Evolutionary conservation across 495 filamentous ascomycete species (phyloP).

Genomic region (Ramalina intermedia): DNA sequence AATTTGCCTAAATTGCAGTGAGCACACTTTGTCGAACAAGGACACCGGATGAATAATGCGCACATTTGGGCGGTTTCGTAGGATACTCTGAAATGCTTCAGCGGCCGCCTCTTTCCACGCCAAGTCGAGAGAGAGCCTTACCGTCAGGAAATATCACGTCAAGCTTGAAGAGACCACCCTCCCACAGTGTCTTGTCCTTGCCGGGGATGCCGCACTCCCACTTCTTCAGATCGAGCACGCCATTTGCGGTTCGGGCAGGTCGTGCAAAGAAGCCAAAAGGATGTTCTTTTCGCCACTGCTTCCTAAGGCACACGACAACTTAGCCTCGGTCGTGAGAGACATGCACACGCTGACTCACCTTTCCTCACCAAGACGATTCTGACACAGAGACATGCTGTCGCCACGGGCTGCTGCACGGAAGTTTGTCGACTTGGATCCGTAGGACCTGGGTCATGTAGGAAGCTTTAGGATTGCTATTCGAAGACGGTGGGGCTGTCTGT

Average conservation of each 20-base stretch:
- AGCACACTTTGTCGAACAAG: neutral
- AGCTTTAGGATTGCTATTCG: no score
- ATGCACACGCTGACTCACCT: conserved; percentile 38
- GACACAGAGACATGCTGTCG: conserved; percentile 64
- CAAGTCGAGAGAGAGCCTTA: conserved; percentile 29
- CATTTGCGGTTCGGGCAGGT: conserved; percentile 62
- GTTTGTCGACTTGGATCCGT: neutral
- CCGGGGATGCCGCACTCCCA: conserved; percentile 97
- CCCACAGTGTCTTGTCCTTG: conserved; percentile 92
- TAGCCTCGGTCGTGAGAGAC: neutral
- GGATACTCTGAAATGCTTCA: conserved; percentile 71
- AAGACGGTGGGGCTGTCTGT: no score
- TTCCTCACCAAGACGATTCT: conserved; percentile 82
- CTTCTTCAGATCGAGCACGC: conserved; percentile 77
- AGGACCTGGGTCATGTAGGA: neutral
- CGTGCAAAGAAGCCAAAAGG: conserved; percentile 96
- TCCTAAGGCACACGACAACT: conserved; percentile 35
- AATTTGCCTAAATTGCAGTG: conserved; percentile 67
- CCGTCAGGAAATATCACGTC: conserved; percentile 89
- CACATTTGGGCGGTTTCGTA: conserved; percentile 97
- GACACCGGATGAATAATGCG: neutral
- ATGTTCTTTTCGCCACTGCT: conserved; percentile 93
- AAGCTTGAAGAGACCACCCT: conserved; percentile 88
- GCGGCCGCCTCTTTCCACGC: neutral
- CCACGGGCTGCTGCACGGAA: neutral